Percentiles rank a stretch among this genome's conserved stretches.
These are phyloP conservation scores for Decorospora gaudefroyi DNA, from an alignment of 2,329 filamentous ascomycete genomes.

Conservation along the genomic window DNA sequence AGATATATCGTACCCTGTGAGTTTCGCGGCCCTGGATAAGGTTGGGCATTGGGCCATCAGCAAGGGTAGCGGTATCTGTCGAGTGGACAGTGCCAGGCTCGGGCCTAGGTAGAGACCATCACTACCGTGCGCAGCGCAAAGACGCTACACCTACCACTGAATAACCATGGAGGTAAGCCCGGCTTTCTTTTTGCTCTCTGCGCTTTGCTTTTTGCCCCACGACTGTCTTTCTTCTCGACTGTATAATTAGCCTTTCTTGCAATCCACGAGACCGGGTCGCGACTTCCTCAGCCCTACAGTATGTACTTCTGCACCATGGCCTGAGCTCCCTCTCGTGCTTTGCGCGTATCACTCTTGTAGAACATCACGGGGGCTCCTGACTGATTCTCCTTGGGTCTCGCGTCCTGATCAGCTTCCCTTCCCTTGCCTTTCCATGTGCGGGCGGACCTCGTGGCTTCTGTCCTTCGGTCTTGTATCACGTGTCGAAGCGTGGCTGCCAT, in stretches of 20 bases:
- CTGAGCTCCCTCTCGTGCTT: constrained; percentile 31
- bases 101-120: constrained; percentile 30
- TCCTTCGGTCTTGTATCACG: constrained; percentile 28
- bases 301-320: constrained; percentile 30
- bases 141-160: constrained; percentile 30
- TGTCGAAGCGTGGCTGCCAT: constrained; percentile 30
- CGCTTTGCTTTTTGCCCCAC: constrained; percentile 15
- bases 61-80: constrained; percentile 3
- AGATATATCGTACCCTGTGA: neutral
- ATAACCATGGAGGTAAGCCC: constrained; percentile 44
- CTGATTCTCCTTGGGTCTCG: constrained; percentile 29
- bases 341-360: constrained; percentile 46
- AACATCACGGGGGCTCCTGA: constrained; percentile 39
- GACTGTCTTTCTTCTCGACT: constrained; percentile 13
- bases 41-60: constrained; percentile 9
- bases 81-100: constrained; percentile 14
- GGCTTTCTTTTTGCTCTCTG: constrained; percentile 22
- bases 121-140: constrained; percentile 38
- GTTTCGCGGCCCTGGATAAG: constrained; percentile 1
- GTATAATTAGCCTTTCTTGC: constrained; percentile 2
- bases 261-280: constrained; percentile 15
- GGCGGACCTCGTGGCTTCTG: constrained; percentile 22
- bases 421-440: constrained; percentile 13
- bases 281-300: constrained; percentile 39
- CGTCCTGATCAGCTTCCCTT: constrained; percentile 16